These are phyloP conservation scores for Drechslerella coelobrocha DNA, from an alignment of 2,329 filamentous ascomycete species.

Conservation along the genomic window DNA sequence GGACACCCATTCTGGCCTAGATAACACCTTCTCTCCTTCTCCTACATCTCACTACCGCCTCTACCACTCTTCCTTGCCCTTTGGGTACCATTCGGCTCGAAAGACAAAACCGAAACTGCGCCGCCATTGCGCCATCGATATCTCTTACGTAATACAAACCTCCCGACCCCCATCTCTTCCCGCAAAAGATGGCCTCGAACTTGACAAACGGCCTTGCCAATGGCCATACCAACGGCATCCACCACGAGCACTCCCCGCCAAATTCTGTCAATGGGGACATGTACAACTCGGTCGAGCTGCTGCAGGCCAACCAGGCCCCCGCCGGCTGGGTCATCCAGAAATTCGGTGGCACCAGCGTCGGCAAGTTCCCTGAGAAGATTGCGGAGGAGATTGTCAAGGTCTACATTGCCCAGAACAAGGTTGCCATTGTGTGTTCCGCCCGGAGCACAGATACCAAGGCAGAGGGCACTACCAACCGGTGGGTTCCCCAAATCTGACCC, in stretches of 20 bases:
- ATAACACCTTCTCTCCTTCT: slow-evolving; percentile 25
- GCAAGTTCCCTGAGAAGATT: slow-evolving; percentile 84
- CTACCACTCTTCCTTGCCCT: not conserved
- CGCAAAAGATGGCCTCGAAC: slow-evolving; percentile 16
- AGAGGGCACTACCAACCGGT: slow-evolving; percentile 94
- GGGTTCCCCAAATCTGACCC: slow-evolving; percentile 59
- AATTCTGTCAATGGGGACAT: slow-evolving; percentile 46
- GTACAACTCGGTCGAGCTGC: slow-evolving; percentile 45
- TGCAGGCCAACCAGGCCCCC: slow-evolving; percentile 32
- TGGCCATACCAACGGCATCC: not conserved
- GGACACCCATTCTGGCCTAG: slow-evolving; percentile 50
- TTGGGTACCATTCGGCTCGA: not conserved
- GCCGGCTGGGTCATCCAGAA: slow-evolving; percentile 84
- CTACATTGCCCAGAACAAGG: slow-evolving; percentile 71
- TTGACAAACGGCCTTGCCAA: not conserved
- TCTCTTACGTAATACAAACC: slow-evolving; percentile 45
- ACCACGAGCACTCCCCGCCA: slow-evolving; percentile 34
- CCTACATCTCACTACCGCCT: not conserved
- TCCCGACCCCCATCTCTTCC: not conserved
- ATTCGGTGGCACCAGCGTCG: slow-evolving; percentile 93
- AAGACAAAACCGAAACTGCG: not conserved
- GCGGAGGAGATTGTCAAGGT: slow-evolving; percentile 71
- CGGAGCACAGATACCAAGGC: slow-evolving; percentile 92
- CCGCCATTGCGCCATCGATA: slow-evolving; percentile 45
- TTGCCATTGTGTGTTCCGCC: slow-evolving; percentile 94